Conservation (phyloP, 805 yeast genomes). For the Ogataea pini region DNA sequence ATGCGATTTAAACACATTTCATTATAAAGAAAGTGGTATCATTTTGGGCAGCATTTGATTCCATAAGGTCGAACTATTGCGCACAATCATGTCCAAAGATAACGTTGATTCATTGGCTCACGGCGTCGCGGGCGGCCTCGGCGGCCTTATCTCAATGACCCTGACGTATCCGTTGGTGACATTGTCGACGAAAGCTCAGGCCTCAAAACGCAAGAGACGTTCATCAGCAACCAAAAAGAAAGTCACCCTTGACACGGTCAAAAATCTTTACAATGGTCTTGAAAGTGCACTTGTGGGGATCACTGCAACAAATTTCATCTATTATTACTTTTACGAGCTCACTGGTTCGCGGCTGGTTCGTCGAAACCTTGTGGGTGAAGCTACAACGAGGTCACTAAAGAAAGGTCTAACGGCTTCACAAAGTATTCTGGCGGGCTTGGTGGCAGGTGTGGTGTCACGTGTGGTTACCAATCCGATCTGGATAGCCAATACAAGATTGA, state of each 20-base stretch:
- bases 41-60: too few species aligned
- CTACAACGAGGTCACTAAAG: conserved; percentile 9
- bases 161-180: conserved; percentile 90
- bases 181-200: conserved; percentile 84
- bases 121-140: conserved; percentile 93
- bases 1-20: too few species aligned
- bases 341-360: conserved; percentile 38
- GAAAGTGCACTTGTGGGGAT: conserved; percentile 88
- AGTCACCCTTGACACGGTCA: conserved; percentile 51
- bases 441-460: conserved; percentile 86
- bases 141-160: conserved; percentile 85
- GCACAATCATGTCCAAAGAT: conserved; percentile 29
- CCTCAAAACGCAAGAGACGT: conserved; percentile 40
- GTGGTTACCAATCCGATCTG: conserved; percentile 85
- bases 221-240: conserved; percentile 14
- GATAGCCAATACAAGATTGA: conserved; percentile 92
- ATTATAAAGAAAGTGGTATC: too few species aligned
- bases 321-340: conserved; percentile 87
- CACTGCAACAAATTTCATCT: conserved; percentile 81
- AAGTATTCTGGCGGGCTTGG: conserved; percentile 74
- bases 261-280: conserved; percentile 79
- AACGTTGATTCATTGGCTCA: conserved; percentile 62
- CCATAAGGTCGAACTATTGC: too few species aligned
- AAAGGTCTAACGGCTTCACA: conserved; percentile 59
- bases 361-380: conserved; percentile 19